Evolutionary conservation across 2,329 filamentous ascomycete species (phyloP), one percentile per base, ranked within the genome.

Genomic region (Zymoseptoria tritici): DNA sequence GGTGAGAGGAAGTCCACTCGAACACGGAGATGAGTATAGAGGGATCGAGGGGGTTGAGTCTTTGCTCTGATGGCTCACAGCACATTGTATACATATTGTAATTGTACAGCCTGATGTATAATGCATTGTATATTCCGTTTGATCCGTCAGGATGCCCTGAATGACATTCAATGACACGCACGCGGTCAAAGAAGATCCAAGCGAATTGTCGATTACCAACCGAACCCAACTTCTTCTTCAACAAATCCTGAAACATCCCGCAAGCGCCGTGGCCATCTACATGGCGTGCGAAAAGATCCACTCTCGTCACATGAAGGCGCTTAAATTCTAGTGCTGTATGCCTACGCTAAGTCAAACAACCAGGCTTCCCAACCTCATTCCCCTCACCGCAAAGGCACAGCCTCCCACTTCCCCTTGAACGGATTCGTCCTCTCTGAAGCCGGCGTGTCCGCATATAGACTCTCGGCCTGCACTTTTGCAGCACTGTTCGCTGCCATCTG

Each of bases 341-440:
- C 16, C 24, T 26, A 3, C 24, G 24, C 24, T 8, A 26, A 26
- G 5, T 8, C 31, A 36, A 11, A 36, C 31, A 13, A 36, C 31
- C 24, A 8, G 7, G 7, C 24, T 5, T 3, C 31, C 31, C 4
- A 9, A 5, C 31, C 8, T 36, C 31, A 36, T 9, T 6, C 31
- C 13, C 31, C 2, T 20, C 16, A 64, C 56, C 59, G 59, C 29
- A 63, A 52, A 13, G 62, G 58, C 21, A 63, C 59, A 52, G 64
- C 57, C 49, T 66, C 64, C 64, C 64, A 66, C 24, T 64, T 66
- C 42, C 56, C 56, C 54, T 64, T 64, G 53, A 64, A 66, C 2
- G 62, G 62, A 20, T 64, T 63, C 52, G 60, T 59, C 49, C 49
- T 49, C 50, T 66, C 64, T 11, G 60, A 63, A 1, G 62, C 62